Evolutionary conservation across 2,329 filamentous ascomycete genomes (phyloP).

Genomic region (Penicillium sp.): DNA sequence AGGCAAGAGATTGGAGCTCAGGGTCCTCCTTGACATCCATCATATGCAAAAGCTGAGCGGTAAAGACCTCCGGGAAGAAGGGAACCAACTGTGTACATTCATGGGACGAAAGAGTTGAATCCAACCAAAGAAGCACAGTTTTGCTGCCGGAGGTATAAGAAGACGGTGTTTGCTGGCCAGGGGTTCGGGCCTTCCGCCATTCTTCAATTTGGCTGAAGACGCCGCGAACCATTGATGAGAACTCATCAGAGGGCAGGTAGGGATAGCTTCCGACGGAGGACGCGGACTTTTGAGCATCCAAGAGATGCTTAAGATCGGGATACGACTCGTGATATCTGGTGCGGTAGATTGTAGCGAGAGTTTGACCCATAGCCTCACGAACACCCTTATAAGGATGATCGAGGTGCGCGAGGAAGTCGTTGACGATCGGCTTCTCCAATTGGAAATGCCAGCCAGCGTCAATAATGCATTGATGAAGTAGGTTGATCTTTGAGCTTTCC

Average conservation of each 20-base stretch:
- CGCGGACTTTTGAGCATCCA: constrained; percentile 75
- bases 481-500: constrained; percentile 92
- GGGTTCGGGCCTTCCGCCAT: constrained; percentile 82
- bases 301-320: constrained; percentile 72
- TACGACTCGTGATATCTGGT: constrained; percentile 95
- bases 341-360: constrained; percentile 84
- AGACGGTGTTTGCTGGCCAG: constrained; percentile 90
- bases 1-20: constrained; percentile 90
- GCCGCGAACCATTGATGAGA: constrained; percentile 70
- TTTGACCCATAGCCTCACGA: constrained; percentile 89
- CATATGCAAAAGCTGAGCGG: constrained; percentile 95
- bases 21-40: constrained; percentile 99
- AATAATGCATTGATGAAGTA: constrained; percentile 84
- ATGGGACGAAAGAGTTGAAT: constrained; percentile 85
- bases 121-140: constrained; percentile 93
- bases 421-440: constrained; percentile 80
- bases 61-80: constrained; percentile 89
- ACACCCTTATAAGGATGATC: constrained; percentile 99
- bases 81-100: constrained; percentile 89
- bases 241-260: constrained; percentile 77
- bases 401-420: constrained; percentile 87
- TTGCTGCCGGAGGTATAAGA: constrained; percentile 96
- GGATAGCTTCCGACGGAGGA: constrained; percentile 85
- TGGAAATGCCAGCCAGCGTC: constrained; percentile 97
- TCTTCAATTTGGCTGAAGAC: constrained; percentile 80